Percentiles rank a stretch among this genome's conserved stretches.
Evolutionary conservation across 495 filamentous ascomycete species (phyloP).

Genomic region (Endocarpon pusillum): DNA sequence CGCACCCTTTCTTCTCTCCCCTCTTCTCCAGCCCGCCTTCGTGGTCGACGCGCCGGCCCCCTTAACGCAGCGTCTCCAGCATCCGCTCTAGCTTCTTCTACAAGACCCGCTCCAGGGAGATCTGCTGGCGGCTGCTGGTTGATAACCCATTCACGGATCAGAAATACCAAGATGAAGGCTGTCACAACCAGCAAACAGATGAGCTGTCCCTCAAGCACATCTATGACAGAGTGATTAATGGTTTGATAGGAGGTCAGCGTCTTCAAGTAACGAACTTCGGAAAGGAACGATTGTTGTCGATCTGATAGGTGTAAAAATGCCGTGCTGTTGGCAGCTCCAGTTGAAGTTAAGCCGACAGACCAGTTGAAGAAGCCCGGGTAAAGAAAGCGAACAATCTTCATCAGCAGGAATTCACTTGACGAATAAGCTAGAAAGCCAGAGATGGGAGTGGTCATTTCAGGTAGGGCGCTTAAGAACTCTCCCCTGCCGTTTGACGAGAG

Average conservation of each 20-base stretch:
- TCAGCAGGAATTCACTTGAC: neutral
- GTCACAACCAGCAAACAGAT: conserved; percentile 82
- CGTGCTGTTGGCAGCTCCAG: neutral
- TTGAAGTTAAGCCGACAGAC: conserved; percentile 25
- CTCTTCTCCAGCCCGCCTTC: neutral
- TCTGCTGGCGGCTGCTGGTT: conserved; percentile 78
- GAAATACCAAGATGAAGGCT: conserved; percentile 83
- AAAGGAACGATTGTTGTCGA: conserved; percentile 36
- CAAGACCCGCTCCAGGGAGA: conserved; percentile 35
- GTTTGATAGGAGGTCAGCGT: conserved; percentile 53
- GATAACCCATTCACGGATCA: conserved; percentile 95
- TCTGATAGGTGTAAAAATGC: conserved; percentile 2
- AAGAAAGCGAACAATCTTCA: conserved; percentile 1
- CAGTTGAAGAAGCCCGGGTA: conserved; percentile 17
- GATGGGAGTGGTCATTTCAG: neutral
- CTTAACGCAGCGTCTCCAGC: conserved; percentile 4
- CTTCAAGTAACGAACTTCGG: conserved; percentile 53
- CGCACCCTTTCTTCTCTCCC: too few species aligned
- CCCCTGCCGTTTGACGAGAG: neutral
- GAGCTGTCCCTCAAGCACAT: conserved; percentile 78
- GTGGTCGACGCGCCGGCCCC: neutral
- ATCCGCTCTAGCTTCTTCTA: conserved; percentile 4
- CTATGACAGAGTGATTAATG: conserved; percentile 65
- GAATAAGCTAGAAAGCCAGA: neutral
- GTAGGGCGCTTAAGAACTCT: neutral